A percentile compares a stretch with the other conserved stretches of the same genome.
Conservation (phyloP, 352 stramenopile genomes). For the Globisporangium viniferum region DNA sequence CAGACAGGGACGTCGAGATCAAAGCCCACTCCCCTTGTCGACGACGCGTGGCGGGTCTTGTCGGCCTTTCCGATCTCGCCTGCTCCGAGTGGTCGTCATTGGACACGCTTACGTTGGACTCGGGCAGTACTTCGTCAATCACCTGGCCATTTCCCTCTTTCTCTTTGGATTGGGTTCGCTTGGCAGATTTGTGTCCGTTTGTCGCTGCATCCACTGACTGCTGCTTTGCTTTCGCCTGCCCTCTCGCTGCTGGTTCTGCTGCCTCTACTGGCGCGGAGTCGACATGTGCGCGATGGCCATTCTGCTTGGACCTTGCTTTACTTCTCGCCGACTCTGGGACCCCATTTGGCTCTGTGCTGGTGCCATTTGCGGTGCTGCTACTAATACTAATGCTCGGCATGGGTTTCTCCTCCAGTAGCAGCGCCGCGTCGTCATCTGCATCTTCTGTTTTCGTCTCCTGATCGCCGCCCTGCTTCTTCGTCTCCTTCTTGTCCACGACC, state of each 20-base stretch:
- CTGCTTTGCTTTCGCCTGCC: neutral
- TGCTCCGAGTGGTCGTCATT: neutral
- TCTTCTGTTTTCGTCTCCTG: neutral
- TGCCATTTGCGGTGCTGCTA: neutral
- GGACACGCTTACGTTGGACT: neutral
- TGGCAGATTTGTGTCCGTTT: neutral
- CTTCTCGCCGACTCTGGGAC: neutral
- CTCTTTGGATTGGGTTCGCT: neutral
- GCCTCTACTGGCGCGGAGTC: neutral
- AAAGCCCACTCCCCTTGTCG: neutral
- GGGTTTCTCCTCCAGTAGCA: conserved; percentile 10
- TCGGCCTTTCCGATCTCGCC: neutral
- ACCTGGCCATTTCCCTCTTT: neutral
- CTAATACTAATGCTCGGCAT: neutral
- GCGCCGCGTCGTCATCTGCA: neutral
- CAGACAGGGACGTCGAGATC: neutral
- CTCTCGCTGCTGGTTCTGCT: neutral
- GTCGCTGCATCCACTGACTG: neutral
- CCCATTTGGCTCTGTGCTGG: neutral
- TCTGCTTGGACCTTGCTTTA: neutral
- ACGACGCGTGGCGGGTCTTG: neutral
- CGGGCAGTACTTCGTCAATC: neutral
- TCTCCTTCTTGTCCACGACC: neutral
- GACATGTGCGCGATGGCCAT: neutral
- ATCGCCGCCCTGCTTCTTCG: neutral